Evolutionary conservation across 495 filamentous ascomycete genomes (phyloP).

Genomic region (Aspergillus incahuasiensis): DNA sequence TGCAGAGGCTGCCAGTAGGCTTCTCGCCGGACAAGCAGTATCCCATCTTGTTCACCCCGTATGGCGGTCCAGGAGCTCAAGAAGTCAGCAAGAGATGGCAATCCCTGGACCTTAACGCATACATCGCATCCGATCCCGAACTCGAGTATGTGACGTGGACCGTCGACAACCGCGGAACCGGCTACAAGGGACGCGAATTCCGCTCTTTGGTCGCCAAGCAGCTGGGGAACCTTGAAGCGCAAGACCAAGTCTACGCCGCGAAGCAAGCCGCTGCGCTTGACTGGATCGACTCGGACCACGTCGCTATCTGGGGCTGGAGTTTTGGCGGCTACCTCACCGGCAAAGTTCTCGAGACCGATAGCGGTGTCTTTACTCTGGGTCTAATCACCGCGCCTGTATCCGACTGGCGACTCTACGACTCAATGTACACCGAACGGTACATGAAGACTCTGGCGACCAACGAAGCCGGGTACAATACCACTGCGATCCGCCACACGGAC

Average conservation of each 20-base stretch:
- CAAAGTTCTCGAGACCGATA: constrained; percentile 19
- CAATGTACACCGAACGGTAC: constrained; percentile 22
- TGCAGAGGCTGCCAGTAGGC: constrained; percentile 14
- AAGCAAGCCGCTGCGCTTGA: constrained; percentile 10
- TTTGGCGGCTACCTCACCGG: constrained; percentile 19
- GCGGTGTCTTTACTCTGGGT: constrained; percentile 14
- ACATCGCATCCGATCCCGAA: constrained; percentile 18
- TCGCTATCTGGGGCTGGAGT: constrained; percentile 23
- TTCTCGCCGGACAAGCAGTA: constrained; percentile 17
- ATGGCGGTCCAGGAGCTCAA: constrained; percentile 17
- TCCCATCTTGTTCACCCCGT: constrained; percentile 18
- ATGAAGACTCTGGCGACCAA: constrained; percentile 19
- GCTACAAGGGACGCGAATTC: constrained; percentile 17
- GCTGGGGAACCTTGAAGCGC: constrained; percentile 14
- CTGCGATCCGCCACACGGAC: constrained; percentile 12
- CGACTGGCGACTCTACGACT: constrained; percentile 22
- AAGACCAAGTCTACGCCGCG: constrained; percentile 19
- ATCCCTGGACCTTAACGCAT: constrained; percentile 12
- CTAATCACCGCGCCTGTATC: constrained; percentile 17
- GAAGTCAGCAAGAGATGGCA: constrained; percentile 17
- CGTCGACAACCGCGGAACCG: constrained; percentile 19
- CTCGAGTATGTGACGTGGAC: constrained; percentile 22
- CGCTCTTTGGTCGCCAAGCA: constrained; percentile 13
- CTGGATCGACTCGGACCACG: constrained; percentile 14
- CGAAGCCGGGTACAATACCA: constrained; percentile 13